Evolutionary conservation across 441 rosid species (phyloP), one percentile per base, ranked within the genome.

Genomic region (Populus hybrid): DNA sequence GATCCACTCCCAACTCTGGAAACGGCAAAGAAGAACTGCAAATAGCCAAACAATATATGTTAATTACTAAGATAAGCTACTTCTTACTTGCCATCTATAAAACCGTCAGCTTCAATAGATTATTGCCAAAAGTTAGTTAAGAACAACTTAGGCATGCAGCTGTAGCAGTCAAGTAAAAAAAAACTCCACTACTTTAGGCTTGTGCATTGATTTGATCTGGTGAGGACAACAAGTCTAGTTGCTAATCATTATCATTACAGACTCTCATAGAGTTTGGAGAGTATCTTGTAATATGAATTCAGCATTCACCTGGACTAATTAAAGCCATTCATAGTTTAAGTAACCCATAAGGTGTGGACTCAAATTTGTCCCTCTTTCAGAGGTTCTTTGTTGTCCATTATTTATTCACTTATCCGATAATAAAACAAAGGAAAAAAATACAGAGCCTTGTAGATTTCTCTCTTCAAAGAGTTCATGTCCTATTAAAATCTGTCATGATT

Each of bases 1-100:
- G 99, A 97, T 82, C 99, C 99, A 86, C 99, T 93, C 74, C 99
- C 99, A 21, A 88, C 97, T 82, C 97, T 91, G 64, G 99, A 97
- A 42, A 97, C 97, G 64, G 99, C 99, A 90, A 95, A 97, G 95
- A 97, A 95, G 85, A 95, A 97, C 99, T 97, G 89, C 86, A 88
- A 20, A 66, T 42, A 80, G 67, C 84, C 80, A 86, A 73, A 77
- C 67, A 73, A 64, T 63, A 67, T 18, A 84, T 80, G 84, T 85
- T 77, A 69, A 77, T 16, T 36, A 21, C 35, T 50, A 69, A 26
- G 67, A 50, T 16, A 77, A 80, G 72, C 71, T 68, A 71, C 26
- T 53, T 64, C 72, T 71, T 7, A 12, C 28, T 59, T 35, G 34
- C 26, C 73, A 14, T 28, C 67, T 69, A 4, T 23, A 36, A 14